Percentiles rank a stretch among this genome's conserved stretches.
Conservation (phyloP, 805 yeast species). For the Pichia heedii region DNA sequence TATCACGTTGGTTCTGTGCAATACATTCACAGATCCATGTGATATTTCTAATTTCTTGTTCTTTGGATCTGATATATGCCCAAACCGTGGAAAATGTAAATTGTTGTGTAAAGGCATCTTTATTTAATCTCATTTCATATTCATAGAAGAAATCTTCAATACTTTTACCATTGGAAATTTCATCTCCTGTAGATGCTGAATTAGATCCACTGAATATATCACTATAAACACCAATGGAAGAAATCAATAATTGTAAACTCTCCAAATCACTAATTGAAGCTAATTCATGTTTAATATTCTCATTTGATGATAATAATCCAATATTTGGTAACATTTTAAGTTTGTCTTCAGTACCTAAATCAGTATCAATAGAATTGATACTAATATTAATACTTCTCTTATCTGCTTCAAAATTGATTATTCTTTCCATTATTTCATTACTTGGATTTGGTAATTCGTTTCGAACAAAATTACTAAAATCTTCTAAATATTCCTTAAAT, state of each 20-base stretch:
- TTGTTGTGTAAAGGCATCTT: slow-evolving; percentile 92
- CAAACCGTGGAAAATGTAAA: slow-evolving; percentile 83
- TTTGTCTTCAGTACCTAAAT: slow-evolving; percentile 66
- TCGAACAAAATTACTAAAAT: slow-evolving; percentile 60
- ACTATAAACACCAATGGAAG: slow-evolving; percentile 57
- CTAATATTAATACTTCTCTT: slow-evolving; percentile 88
- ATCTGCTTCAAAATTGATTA: slow-evolving; percentile 89
- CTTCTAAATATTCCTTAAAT: slow-evolving; percentile 89
- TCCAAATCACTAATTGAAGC: slow-evolving; percentile 81
- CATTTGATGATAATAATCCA: slow-evolving; percentile 61
- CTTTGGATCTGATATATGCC: slow-evolving; percentile 95
- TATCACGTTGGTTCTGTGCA: slow-evolving; percentile 94
- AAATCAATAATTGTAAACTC: slow-evolving; percentile 58
- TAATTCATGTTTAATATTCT: slow-evolving; percentile 56
- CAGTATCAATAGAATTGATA: slow-evolving; percentile 80
- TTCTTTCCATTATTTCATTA: slow-evolving; percentile 64
- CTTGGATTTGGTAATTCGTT: slow-evolving; percentile 65
- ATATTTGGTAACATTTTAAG: slow-evolving; percentile 64
- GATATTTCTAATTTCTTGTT: slow-evolving; percentile 93
- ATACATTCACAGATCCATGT: slow-evolving; percentile 99
- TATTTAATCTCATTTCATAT: slow-evolving; percentile 86
- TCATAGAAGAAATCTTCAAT: slow-evolving; percentile 92
- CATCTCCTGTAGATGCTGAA: slow-evolving; percentile 13
- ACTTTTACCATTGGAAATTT: slow-evolving; percentile 31
- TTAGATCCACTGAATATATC: slow-evolving; percentile 41